Evolutionary conservation across 345 rosid genomes (phyloP).

Genomic region (Pseudoturritis turrita): DNA sequence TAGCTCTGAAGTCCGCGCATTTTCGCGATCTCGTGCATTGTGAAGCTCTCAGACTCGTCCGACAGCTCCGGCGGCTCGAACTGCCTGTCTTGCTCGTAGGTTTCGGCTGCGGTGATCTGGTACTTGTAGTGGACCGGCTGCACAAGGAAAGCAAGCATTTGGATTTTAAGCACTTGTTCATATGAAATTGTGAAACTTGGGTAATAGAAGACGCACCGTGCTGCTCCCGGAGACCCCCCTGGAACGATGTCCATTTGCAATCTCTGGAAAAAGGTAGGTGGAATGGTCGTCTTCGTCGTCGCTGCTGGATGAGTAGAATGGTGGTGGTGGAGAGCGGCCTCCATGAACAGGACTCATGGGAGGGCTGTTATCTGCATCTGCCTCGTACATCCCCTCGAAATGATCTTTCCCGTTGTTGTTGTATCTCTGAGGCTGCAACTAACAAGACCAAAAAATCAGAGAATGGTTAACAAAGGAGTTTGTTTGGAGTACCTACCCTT

Average conservation of each 20-base stretch:
- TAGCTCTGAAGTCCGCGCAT: constrained; percentile 24
- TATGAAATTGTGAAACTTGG: too few relatives aligned
- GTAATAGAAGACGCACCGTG: constrained; percentile 5
- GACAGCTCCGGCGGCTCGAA: constrained; percentile 31
- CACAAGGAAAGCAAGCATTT: background rate
- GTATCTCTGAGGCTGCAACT: constrained; percentile 13
- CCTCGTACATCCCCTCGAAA: constrained; percentile 30
- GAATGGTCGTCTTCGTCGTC: constrained; percentile 27
- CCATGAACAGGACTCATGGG: constrained; percentile 16
- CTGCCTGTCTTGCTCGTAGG: constrained; percentile 26
- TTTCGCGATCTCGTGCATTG: constrained; percentile 20
- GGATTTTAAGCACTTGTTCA: background rate
- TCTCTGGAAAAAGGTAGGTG: constrained; percentile 28
- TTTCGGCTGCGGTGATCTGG: constrained; percentile 5
- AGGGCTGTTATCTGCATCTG: constrained; percentile 26
- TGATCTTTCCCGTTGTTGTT: constrained; percentile 5
- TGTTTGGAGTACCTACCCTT: constrained; percentile 7
- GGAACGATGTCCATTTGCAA: constrained; percentile 17
- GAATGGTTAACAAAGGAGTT: background rate
- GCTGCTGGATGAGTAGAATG: constrained; percentile 25
- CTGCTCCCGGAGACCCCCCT: constrained; percentile 20
- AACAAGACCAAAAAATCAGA: background rate
- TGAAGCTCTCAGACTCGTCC: constrained; percentile 26
- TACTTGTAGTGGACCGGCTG: constrained; percentile 33
- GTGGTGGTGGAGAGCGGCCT: constrained; percentile 19